Conservation (phyloP, 2,329 filamentous ascomycete genomes). For the Aspergillus glaucus region DNA sequence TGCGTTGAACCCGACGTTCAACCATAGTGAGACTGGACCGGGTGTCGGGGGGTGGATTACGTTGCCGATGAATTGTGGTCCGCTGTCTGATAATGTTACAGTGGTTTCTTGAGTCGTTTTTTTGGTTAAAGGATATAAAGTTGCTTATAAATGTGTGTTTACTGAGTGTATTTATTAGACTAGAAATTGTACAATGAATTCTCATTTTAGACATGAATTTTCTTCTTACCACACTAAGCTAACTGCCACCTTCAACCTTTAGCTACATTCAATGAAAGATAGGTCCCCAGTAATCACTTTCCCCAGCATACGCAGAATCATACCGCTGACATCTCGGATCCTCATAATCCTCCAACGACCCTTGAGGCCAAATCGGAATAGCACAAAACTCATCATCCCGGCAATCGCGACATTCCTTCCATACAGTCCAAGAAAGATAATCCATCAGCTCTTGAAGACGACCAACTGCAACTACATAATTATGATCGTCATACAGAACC, state of each 20-base stretch:
- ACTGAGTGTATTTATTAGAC: neutral
- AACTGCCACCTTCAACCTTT: too few species aligned
- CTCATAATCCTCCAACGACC: slow-evolving; percentile 46
- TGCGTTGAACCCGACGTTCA: slow-evolving; percentile 7
- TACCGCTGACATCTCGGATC: slow-evolving; percentile 34
- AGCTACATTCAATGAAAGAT: neutral
- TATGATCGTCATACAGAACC: slow-evolving; percentile 1
- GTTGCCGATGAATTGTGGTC: slow-evolving; percentile 3
- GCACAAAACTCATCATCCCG: slow-evolving; percentile 47
- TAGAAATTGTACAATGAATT: neutral
- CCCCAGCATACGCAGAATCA: neutral
- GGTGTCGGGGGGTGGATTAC: slow-evolving; percentile 6
- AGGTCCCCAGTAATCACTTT: neutral
- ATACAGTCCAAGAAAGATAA: slow-evolving; percentile 51
- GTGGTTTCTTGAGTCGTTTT: neutral
- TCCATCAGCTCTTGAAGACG: slow-evolving; percentile 37
- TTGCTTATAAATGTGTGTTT: neutral
- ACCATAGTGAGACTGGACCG: slow-evolving; percentile 4
- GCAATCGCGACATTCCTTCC: slow-evolving; percentile 50
- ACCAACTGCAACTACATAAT: slow-evolving; percentile 6
- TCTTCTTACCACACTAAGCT: too few species aligned
- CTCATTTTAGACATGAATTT: too few species aligned
- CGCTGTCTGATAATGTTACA: neutral
- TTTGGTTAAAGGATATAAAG: neutral
- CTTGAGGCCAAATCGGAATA: slow-evolving; percentile 55